Evolutionary conservation across 1,139 yeast species (phyloP), one percentile per base, ranked within the genome.

Genomic region (Geotrichum bryndzae): DNA sequence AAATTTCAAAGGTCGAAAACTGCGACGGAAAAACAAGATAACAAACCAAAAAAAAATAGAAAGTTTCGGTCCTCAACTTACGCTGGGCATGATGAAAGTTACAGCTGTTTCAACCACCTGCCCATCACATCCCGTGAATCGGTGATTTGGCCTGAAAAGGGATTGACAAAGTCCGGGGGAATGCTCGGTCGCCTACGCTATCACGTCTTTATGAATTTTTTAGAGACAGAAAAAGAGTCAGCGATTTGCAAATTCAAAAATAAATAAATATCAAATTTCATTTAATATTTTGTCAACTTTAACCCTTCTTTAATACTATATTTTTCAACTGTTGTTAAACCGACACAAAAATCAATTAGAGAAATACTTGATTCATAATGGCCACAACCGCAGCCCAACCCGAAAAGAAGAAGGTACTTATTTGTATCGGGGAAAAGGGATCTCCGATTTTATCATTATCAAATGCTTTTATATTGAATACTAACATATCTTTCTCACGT

Each of bases 391-490:
- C 23, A n/a, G 48, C 48, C 18, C 48, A 63, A 46, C 35, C 57
- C 5, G 65, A 63, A 45, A 61, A 55, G 46, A 61, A 63, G 56
- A 64, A 64, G 57, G 65, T 63, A 55, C 35, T 58, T 41, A 51
- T 46, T 10, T 4, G 27, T 25, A 3, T 25, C 27, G 27, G 27
- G 27, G 27, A 18, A 18, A 18, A 18, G 1, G 18, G n/a, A 51
- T 48, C 46, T 33, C 52, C 41, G 25, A 18, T 3, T 29, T 48
- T 61, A 35, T 29, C 25, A 25, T 41, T 56, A 7, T 41, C 48
- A 41, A 15, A 41, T 5, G 3, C 48, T 41, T 52, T 51, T 29
- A 51, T 60, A 13, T 48, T 29, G 11, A 27, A 53, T 51, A 50
- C 60, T 58, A 59, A 55, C 58, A 3, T 46, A 45, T 6, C 22